Percentiles rank a stretch among this genome's conserved stretches.
phyloP scores from a whole-genome alignment of 495 filamentous ascomycete species.

The Aeminium ludgeri region DNA sequence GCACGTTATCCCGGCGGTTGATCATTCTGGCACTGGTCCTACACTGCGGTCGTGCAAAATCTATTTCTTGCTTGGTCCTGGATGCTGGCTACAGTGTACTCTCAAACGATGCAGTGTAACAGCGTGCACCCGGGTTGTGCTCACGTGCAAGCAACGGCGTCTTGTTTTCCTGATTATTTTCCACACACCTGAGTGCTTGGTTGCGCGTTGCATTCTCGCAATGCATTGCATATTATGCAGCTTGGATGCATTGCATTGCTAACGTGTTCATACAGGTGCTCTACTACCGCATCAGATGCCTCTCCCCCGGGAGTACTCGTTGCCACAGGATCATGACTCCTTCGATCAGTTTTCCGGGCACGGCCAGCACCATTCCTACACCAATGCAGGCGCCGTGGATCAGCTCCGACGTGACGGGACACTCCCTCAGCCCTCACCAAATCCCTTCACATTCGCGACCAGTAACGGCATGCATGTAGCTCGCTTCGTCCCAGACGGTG shows the following conservation, averaged over 20 bases:
- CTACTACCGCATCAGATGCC: slow-evolving; percentile 19
- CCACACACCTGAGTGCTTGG: neutral
- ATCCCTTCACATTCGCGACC: slow-evolving; percentile 6
- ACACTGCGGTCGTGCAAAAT: too few species aligned
- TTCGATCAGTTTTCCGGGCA: slow-evolving; percentile 21
- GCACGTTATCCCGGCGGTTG: too few species aligned
- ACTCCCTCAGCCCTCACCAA: slow-evolving; percentile 13
- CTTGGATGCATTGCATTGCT: neutral
- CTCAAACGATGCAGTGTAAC: too few species aligned
- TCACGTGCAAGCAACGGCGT: slow-evolving; percentile 1
- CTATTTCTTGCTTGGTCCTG: too few species aligned
- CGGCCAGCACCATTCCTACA: slow-evolving; percentile 20
- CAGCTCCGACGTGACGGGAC: slow-evolving; percentile 19
- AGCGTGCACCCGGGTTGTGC: too few species aligned
- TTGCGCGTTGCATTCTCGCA: slow-evolving; percentile 1
- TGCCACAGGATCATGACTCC: slow-evolving; percentile 22
- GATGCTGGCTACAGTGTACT: too few species aligned
- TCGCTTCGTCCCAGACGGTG: slow-evolving; percentile 19
- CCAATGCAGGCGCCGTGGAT: slow-evolving; percentile 16
- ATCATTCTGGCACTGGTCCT: too few species aligned
- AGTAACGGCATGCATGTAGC: slow-evolving; percentile 4
- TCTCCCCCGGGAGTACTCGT: slow-evolving; percentile 20
- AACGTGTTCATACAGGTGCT: slow-evolving; percentile 12
- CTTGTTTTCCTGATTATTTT: neutral
- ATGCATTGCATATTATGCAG: neutral